phyloP scores from a whole-genome alignment of 257 asterid genomes.

The Capsicum pubescens region DNA sequence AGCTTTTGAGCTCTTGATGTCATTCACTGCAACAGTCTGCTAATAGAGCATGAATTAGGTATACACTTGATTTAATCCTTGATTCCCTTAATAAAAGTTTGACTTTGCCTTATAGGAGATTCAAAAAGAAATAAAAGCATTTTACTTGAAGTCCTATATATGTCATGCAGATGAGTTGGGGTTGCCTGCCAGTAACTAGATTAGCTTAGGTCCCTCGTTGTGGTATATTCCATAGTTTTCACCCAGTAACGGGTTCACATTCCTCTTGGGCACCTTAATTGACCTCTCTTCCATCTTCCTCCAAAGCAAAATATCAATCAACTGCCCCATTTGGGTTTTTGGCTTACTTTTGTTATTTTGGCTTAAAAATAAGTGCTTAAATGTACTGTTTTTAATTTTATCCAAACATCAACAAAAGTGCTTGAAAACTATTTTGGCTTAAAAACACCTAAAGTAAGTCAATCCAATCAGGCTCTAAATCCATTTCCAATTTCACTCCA shows the following conservation, averaged over 20 bases:
- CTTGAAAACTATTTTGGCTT: too few species aligned
- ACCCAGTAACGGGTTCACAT: not conserved
- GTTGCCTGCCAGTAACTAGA: not conserved
- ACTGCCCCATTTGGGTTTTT: not conserved
- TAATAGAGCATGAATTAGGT: not conserved
- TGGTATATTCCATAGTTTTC: not conserved
- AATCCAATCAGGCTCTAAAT: too few species aligned
- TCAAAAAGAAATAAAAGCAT: not conserved
- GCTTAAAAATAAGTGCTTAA: too few species aligned
- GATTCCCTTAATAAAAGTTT: not conserved
- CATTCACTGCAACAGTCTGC: conserved; percentile 32
- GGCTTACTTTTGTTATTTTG: too few species aligned
- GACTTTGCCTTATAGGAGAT: not conserved
- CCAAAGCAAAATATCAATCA: not conserved
- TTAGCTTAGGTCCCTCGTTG: conserved; percentile 10
- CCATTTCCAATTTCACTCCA: not conserved
- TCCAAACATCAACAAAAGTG: too few species aligned
- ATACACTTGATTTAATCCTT: too few species aligned
- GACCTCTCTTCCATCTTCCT: conserved; percentile 1
- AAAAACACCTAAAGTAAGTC: too few species aligned
- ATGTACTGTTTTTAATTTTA: too few species aligned
- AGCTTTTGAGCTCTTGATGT: conserved; percentile 13
- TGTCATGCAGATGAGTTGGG: not conserved
- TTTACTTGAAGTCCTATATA: not conserved
- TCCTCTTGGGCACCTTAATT: not conserved